A percentile compares a stretch with the other conserved stretches of the same genome.
These are phyloP conservation scores for Flueggea neowawraea DNA, from an alignment of 441 rosid species.

Conservation along the genomic window DNA sequence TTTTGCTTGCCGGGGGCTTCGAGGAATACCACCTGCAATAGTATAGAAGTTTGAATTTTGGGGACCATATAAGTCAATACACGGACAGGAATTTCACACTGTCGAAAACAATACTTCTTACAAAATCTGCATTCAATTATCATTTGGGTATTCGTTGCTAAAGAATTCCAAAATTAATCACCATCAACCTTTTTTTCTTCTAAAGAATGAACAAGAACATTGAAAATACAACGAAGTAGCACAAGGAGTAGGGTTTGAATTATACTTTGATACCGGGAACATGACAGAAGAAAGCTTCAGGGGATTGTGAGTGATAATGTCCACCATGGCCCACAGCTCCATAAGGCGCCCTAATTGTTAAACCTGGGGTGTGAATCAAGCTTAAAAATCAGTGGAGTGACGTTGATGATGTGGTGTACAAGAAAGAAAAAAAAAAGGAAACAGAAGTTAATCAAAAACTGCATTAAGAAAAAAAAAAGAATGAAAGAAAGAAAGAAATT, in stretches of 20 bases:
- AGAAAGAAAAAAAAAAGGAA: neutral
- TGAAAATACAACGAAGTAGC: neutral
- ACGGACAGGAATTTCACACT: no score
- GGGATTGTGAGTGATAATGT: slow-evolving; percentile 92
- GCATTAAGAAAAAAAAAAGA: neutral
- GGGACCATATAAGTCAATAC: no score
- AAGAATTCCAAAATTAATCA: no score
- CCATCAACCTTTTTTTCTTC: no score
- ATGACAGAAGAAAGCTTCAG: slow-evolving; percentile 97
- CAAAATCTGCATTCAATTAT: no score
- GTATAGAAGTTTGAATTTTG: slow-evolving; percentile 4
- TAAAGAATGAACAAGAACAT: neutral
- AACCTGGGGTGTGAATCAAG: slow-evolving; percentile 19
- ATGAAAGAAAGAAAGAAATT: neutral
- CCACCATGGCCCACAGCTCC: slow-evolving; percentile 99
- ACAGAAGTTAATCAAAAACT: neutral
- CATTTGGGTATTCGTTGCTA: no score
- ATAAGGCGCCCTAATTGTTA: slow-evolving; percentile 84
- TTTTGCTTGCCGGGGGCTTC: slow-evolving; percentile 84
- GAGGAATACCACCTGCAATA: slow-evolving; percentile 75
- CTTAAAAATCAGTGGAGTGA: slow-evolving; percentile 26
- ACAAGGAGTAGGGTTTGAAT: slow-evolving; percentile 3
- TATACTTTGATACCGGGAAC: slow-evolving; percentile 91
- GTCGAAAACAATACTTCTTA: no score
- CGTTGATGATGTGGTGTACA: neutral